Evolutionary conservation across 2,329 filamentous ascomycete species (phyloP).

Genomic region (Rhynchosporium graminicola): DNA sequence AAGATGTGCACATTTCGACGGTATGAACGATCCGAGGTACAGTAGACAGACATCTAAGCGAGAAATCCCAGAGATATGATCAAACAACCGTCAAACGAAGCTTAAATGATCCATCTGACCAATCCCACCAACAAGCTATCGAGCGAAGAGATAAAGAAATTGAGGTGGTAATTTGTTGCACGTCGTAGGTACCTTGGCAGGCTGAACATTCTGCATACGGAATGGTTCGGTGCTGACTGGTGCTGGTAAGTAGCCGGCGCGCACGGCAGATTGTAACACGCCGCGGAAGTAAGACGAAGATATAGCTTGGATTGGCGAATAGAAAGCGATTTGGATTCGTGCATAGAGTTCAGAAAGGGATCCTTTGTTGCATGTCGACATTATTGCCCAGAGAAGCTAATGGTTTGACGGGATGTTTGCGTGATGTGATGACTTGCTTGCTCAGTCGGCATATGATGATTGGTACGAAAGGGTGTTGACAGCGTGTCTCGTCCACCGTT

Average conservation of each 20-base stretch:
- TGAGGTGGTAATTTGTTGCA: conserved; percentile 7
- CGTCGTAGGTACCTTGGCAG: conserved; percentile 2
- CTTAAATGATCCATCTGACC: conserved; percentile 2
- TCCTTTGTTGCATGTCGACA: conserved; percentile 11
- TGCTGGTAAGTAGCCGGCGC: neutral
- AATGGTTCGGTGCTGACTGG: conserved; percentile 2
- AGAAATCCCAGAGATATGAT: neutral
- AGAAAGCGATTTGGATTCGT: neutral
- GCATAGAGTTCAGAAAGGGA: neutral
- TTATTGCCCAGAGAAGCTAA: conserved; percentile 15
- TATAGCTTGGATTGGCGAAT: neutral
- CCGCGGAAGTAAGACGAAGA: neutral
- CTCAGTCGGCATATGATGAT: neutral
- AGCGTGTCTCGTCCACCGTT: too few relatives aligned
- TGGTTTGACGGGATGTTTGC: neutral
- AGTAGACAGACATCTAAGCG: neutral
- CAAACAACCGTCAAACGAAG: conserved; percentile 4
- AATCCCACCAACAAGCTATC: neutral
- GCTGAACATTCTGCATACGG: neutral
- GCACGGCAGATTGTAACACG: neutral
- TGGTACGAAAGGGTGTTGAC: too few relatives aligned
- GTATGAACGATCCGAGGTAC: neutral
- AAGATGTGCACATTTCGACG: neutral
- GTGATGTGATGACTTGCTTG: conserved; percentile 9
- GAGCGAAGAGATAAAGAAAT: neutral